phyloP scores from a whole-genome alignment of 2,329 filamentous ascomycete genomes.

The Hypoxylon sp. region DNA sequence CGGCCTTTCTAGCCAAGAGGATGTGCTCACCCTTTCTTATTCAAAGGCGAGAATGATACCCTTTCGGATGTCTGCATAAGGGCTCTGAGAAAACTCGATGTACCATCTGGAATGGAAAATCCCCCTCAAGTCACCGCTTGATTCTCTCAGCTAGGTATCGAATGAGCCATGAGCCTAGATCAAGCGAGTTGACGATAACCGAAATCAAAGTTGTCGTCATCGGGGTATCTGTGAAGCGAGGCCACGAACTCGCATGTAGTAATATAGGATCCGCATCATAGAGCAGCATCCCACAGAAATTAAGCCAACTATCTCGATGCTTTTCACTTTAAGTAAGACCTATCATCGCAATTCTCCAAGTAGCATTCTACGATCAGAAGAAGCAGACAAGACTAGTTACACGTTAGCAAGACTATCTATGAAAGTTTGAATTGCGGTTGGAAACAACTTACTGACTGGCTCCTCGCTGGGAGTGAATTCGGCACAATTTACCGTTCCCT shows the following conservation, averaged over 20 bases:
- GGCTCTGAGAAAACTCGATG: neutral
- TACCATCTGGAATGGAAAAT: neutral
- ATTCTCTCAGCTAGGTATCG: neutral
- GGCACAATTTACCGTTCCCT: conserved; percentile 94
- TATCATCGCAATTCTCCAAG: conserved; percentile 83
- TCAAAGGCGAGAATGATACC: neutral
- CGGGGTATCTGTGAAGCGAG: conserved; percentile 23
- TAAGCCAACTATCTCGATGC: conserved; percentile 10
- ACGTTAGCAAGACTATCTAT: conserved; percentile 54
- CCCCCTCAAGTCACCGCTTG: neutral
- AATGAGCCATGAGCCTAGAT: conserved; percentile 10
- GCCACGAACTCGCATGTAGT: neutral
- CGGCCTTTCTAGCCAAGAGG: neutral
- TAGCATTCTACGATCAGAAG: conserved; percentile 88
- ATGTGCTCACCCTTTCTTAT: neutral
- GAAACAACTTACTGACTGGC: conserved; percentile 81
- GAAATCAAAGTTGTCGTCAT: conserved; percentile 11
- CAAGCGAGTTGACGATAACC: conserved; percentile 9
- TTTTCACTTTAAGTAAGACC: conserved; percentile 1
- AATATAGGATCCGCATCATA: neutral
- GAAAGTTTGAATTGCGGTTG: neutral
- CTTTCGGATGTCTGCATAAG: conserved; percentile 1
- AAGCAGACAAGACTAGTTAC: conserved; percentile 86
- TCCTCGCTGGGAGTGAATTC: conserved; percentile 89
- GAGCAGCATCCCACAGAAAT: neutral